Percentiles rank a stretch among this genome's conserved stretches.
These are phyloP conservation scores for Sugiyamaella floridensis DNA, from an alignment of 805 yeast genomes.

Conservation along the genomic window DNA sequence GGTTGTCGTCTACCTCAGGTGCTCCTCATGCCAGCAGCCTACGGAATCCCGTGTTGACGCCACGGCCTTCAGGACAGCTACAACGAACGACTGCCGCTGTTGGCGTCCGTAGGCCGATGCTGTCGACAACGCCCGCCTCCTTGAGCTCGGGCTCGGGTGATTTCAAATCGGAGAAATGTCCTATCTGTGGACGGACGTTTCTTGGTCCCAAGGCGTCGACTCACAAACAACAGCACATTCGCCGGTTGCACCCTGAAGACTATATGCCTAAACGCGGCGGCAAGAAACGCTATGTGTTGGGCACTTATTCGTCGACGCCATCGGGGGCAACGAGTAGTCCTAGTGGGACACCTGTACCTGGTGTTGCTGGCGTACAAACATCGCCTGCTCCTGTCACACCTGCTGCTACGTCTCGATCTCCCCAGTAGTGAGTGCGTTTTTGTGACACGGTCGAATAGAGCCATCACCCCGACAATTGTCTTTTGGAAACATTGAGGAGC, in stretches of 20 bases:
- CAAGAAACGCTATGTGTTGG: conserved; percentile 25
- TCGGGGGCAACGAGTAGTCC: background rate
- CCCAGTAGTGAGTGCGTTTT: too few relatives aligned
- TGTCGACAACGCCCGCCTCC: background rate
- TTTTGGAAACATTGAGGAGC: background rate
- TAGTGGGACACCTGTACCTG: background rate
- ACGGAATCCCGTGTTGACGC: background rate
- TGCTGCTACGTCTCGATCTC: too few relatives aligned
- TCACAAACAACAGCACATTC: conserved; percentile 44
- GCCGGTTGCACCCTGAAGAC: conserved; percentile 40
- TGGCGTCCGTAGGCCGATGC: conserved; percentile 6
- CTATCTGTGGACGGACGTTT: conserved; percentile 38
- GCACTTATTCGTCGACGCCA: background rate
- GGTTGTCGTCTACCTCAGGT: background rate
- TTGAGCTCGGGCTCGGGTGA: background rate
- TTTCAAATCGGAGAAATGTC: conserved; percentile 34
- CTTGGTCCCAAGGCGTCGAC: conserved; percentile 43
- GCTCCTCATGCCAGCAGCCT: background rate
- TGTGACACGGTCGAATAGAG: too few relatives aligned
- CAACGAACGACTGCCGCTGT: background rate
- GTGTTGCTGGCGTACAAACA: background rate
- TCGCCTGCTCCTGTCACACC: too few relatives aligned
- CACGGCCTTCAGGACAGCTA: background rate
- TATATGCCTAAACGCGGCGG: conserved; percentile 44
- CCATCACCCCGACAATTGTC: background rate